Conservation (phyloP, 495 filamentous ascomycete genomes). For the Aspergillus leporis region DNA sequence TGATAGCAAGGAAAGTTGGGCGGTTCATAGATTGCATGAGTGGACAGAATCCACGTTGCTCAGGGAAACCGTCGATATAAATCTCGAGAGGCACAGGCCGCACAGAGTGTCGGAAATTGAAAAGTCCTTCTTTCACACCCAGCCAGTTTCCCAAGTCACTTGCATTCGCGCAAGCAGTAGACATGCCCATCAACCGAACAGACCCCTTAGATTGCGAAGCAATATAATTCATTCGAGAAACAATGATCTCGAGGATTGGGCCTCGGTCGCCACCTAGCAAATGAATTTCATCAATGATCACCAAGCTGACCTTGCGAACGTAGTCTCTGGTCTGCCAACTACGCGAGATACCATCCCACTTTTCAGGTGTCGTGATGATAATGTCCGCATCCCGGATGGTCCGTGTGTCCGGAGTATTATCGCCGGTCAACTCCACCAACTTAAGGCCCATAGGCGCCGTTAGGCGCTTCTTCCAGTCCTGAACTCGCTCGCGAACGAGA, state of each 20-base stretch:
- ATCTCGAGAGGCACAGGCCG: slow-evolving; percentile 93
- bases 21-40: slow-evolving; percentile 99
- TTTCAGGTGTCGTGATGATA: slow-evolving; percentile 98
- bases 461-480: slow-evolving; percentile 90
- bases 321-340: slow-evolving; percentile 97
- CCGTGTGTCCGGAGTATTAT: slow-evolving; percentile 95
- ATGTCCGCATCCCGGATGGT: slow-evolving; percentile 95
- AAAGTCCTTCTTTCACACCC: slow-evolving; percentile 93
- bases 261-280: slow-evolving; percentile 92
- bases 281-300: slow-evolving; percentile 99
- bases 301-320: slow-evolving; percentile 89
- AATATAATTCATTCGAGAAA: slow-evolving; percentile 99
- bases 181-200: slow-evolving; percentile 94
- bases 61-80: slow-evolving; percentile 96
- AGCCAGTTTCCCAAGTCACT: slow-evolving; percentile 94
- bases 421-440: slow-evolving; percentile 94
- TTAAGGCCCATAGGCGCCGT: slow-evolving; percentile 81
- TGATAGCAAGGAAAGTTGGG: slow-evolving; percentile 94
- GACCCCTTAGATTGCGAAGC: slow-evolving; percentile 83
- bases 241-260: slow-evolving; percentile 98
- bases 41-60: slow-evolving; percentile 92
- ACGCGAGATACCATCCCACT: slow-evolving; percentile 99
- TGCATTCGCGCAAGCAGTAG: slow-evolving; percentile 95
- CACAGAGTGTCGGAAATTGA: slow-evolving; percentile 98
- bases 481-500: slow-evolving; percentile 91